Evolutionary conservation across 2,329 filamentous ascomycete species (phyloP), one percentile per base, ranked within the genome.

Genomic region (Stemphylium vesicarium): DNA sequence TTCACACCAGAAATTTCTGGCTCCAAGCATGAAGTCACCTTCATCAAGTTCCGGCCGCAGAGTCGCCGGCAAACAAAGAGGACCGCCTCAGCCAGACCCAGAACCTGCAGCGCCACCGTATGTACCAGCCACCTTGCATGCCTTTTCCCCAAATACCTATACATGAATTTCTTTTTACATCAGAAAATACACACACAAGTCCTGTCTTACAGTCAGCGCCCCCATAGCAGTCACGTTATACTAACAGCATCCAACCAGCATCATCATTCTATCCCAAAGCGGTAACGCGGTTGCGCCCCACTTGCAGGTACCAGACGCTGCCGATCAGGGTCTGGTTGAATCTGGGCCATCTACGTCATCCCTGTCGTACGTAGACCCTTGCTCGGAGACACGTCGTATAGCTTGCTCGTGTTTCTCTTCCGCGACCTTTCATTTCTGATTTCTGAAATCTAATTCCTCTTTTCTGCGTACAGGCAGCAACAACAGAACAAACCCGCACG

Each of bases 51-150:
- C 31, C 13, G 13, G 15, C 26, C 11, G 26, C 31, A 44, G 39
- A 37, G 11, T 13, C 26, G 33, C 31, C 9, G 4, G 9, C 15
- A 24, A 26, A 16, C 20, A 15, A n/a, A 24, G 54, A 31, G 44
- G 38, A 8, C 45, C 50, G n/a, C 59, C 57, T 12, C 53, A 59
- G 2, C 60, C 66, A 53, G 47, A 62, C 33, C 65, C 64, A 32
- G 66, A 71, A 35, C 62, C 69, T 39, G 55, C 61, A 22, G 65
- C 66, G 60, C 68, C 66, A 53, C 66, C 68, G 66, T 71, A 60
- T 53, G 69, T 66, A 35, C 18, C 15, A n/a, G 20, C 11, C 18
- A 15, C 42, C 32, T 22, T 18, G 4, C 33, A 20, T n/a, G 9
- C n/a, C 15, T 11, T 39, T 20, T 37, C 45, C 37, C 35, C 11